A percentile compares a stretch with the other conserved stretches of the same genome.
phyloP scores from a whole-genome alignment of 257 asterid species.

The Capsicum pubescens region DNA sequence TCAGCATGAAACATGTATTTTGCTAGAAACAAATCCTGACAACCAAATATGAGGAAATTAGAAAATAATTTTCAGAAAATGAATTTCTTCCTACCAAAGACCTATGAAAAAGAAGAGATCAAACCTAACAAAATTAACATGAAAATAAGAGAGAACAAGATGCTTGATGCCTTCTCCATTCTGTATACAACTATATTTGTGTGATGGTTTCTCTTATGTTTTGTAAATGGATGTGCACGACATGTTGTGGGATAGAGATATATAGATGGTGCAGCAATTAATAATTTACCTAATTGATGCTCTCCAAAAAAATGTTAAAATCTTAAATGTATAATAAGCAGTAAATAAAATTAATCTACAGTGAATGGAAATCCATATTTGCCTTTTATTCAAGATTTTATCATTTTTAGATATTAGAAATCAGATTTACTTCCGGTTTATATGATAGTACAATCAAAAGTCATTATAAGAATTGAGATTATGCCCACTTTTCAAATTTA shows the following conservation, averaged over 20 bases:
- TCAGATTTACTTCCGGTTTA: background rate
- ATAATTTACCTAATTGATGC: background rate
- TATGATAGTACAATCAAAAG: background rate
- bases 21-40: background rate
- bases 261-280: background rate
- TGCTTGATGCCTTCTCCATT: background rate
- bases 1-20: background rate
- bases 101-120: background rate
- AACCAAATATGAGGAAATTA: background rate
- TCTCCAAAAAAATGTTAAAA: background rate
- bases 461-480: too few relatives aligned
- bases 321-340: background rate
- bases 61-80: background rate
- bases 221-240: background rate
- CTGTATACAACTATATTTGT: background rate
- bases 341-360: background rate
- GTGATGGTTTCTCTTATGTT: background rate
- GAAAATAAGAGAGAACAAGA: background rate
- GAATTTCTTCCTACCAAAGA: background rate
- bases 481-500: too few relatives aligned
- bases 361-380: background rate
- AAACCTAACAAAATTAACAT: conserved; percentile 1
- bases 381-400: background rate
- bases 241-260: background rate
- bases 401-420: background rate